These are phyloP conservation scores for Echinosophora koreensis DNA, from an alignment of 306 rosid species.

Conservation along the genomic window DNA sequence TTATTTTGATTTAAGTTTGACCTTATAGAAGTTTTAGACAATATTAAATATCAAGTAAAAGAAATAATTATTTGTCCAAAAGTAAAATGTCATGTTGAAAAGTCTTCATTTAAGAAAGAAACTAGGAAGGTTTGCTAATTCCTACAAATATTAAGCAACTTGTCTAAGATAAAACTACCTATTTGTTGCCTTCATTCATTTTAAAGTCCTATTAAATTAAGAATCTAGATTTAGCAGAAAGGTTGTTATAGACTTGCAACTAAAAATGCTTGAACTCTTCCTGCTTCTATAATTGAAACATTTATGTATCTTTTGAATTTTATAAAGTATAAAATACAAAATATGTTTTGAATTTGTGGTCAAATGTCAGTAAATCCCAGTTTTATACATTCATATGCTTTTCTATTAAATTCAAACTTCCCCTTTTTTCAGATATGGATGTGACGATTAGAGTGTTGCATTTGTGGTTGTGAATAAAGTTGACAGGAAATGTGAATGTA, in stretches of 20 bases:
- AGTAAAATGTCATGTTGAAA: slow-evolving; percentile 2
- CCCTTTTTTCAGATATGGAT: no score
- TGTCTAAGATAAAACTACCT: not conserved
- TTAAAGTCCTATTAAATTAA: slow-evolving; percentile 20
- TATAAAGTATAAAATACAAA: no score
- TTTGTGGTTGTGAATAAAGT: no score
- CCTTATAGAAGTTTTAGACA: not conserved
- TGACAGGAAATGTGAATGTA: no score
- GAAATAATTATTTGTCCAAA: slow-evolving; percentile 20
- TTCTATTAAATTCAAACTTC: no score
- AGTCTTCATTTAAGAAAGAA: slow-evolving; percentile 35
- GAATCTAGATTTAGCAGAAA: not conserved
- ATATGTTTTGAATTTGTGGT: no score
- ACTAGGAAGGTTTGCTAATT: slow-evolving; percentile 26
- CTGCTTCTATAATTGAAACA: slow-evolving; percentile 30
- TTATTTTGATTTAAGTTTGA: slow-evolving; percentile 25
- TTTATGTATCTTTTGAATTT: not conserved
- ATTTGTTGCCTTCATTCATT: not conserved
- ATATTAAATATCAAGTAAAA: not conserved
- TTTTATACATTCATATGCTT: no score
- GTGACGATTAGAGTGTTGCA: no score
- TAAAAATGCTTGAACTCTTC: slow-evolving; percentile 10
- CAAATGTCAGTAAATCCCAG: no score
- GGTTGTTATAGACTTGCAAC: not conserved
- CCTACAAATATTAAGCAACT: not conserved